These are phyloP conservation scores for Cordyceps pruinosa DNA, from an alignment of 2,329 filamentous ascomycete genomes.

Conservation along the genomic window DNA sequence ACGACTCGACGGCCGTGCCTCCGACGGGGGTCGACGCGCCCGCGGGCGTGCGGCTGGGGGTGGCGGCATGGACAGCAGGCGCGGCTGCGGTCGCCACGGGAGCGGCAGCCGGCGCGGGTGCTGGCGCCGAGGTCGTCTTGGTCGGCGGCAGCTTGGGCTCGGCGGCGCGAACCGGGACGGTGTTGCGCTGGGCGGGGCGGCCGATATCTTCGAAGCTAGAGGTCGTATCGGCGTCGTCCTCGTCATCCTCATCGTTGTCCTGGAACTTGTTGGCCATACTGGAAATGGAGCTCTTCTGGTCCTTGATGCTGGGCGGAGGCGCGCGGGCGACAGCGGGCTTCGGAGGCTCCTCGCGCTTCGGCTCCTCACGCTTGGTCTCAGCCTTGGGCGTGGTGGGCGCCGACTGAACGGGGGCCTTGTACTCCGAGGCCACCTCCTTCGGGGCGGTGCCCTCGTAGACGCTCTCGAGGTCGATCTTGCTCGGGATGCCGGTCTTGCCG, in stretches of 20 bases:
- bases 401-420: conserved; percentile 48
- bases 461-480: conserved; percentile 91
- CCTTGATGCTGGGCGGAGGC: conserved; percentile 64
- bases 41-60: conserved; percentile 27
- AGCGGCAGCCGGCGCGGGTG: conserved; percentile 16
- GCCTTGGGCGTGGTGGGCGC: conserved; percentile 38
- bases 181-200: conserved; percentile 61
- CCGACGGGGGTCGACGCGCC: conserved; percentile 22
- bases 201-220: conserved; percentile 84
- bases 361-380: conserved; percentile 29
- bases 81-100: conserved; percentile 14
- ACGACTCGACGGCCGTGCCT: conserved; percentile 46
- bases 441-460: conserved; percentile 79
- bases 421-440: conserved; percentile 66
- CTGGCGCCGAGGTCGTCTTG: conserved; percentile 15
- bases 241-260: conserved; percentile 59
- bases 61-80: conserved; percentile 21
- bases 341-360: conserved; percentile 38
- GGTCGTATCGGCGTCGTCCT: conserved; percentile 52
- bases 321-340: conserved; percentile 41
- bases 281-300: conserved; percentile 82
- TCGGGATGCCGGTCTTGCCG: conserved; percentile 75
- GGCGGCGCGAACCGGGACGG: conserved; percentile 26
- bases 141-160: conserved; percentile 34
- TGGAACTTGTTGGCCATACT: conserved; percentile 81